phyloP scores from a whole-genome alignment of 768 basidiomycete genomes.

The Leucocoprinus birnbaumii region DNA sequence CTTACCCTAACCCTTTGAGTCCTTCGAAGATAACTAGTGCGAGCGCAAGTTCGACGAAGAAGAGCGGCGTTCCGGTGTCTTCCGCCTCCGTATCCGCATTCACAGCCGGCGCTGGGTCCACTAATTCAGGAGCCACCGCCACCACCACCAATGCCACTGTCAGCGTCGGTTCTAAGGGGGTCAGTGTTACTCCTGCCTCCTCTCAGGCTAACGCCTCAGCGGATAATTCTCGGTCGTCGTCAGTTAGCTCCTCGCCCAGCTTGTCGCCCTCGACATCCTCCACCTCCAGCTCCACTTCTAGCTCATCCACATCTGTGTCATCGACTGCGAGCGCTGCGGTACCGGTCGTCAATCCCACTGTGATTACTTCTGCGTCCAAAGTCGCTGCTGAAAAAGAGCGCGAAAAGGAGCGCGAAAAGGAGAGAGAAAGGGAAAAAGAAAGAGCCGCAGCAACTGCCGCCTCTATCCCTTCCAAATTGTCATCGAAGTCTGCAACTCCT shows the following conservation, averaged over 20 bases:
- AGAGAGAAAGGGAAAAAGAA: neutral
- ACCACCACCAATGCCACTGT: neutral
- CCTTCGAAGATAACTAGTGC: too few relatives aligned
- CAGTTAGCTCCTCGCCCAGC: neutral
- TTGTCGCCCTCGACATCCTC: neutral
- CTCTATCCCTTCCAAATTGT: neutral
- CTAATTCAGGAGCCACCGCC: neutral
- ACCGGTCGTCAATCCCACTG: neutral
- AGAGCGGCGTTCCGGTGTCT: too few relatives aligned
- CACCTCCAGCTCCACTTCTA: neutral
- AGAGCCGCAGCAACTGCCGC: neutral
- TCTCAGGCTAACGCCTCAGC: neutral
- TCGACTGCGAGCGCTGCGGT: slow-evolving; percentile 1
- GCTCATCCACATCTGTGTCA: slow-evolving; percentile 3
- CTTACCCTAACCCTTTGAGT: too few relatives aligned
- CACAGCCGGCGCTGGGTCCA: too few relatives aligned
- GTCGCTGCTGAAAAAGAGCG: slow-evolving; percentile 11
- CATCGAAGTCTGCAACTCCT: neutral
- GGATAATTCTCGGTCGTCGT: neutral
- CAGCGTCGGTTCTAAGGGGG: neutral
- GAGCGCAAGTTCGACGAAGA: too few relatives aligned
- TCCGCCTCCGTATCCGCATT: too few relatives aligned
- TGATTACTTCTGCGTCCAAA: slow-evolving; percentile 6
- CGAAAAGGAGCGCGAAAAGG: slow-evolving; percentile 13
- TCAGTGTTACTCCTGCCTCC: neutral